Evolutionary conservation across 352 stramenopile species (phyloP).

Genomic region (Blastocystis hominis): DNA sequence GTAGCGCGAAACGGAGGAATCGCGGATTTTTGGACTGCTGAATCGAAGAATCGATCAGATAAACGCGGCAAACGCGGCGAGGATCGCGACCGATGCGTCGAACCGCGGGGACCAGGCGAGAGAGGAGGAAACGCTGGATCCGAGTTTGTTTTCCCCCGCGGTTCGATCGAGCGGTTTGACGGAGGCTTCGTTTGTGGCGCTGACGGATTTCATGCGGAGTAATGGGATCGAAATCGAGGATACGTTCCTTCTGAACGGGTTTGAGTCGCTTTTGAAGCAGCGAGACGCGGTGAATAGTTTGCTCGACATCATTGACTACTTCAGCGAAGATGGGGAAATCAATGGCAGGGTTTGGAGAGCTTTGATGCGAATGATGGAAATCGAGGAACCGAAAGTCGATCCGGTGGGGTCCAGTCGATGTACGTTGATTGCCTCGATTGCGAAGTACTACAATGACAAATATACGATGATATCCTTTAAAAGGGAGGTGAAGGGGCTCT

Average conservation of each 20-base stretch:
- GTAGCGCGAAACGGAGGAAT: not conserved
- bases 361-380: not conserved
- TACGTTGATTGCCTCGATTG: not conserved
- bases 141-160: not conserved
- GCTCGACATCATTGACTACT: constrained; percentile 17
- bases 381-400: not conserved
- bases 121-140: not conserved
- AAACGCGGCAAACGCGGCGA: too few relatives aligned
- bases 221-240: not conserved
- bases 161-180: not conserved
- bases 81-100: too few relatives aligned
- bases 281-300: not conserved
- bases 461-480: not conserved
- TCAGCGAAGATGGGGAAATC: not conserved
- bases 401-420: not conserved
- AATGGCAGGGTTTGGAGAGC: not conserved
- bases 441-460: not conserved
- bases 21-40: not conserved
- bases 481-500: not conserved
- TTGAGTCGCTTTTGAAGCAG: not conserved
- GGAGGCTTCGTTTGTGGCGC: not conserved
- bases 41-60: not conserved
- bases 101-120: not conserved
- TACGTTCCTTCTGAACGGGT: constrained; percentile 16
- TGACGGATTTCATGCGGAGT: constrained; percentile 1